Evolutionary conservation across 2,329 filamentous ascomycete genomes (phyloP).

Genomic region (Cladobotryum protrusum): DNA sequence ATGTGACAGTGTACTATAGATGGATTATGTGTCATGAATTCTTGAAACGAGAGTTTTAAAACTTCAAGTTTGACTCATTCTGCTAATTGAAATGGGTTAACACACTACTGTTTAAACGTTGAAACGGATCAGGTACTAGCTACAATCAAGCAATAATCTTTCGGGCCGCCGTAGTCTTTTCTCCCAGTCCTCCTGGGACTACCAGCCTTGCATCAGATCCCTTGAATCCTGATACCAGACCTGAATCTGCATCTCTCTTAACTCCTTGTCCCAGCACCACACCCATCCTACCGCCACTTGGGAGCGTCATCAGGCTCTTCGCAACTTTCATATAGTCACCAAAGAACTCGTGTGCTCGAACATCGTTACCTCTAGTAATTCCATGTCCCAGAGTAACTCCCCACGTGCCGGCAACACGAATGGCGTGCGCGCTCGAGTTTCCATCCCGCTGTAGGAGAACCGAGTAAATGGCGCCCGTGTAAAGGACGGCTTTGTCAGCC

Average conservation of each 20-base stretch:
- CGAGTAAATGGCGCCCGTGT: constrained; percentile 51
- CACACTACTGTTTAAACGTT: too few relatives aligned
- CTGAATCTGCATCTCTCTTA: constrained; percentile 29
- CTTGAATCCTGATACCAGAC: constrained; percentile 30
- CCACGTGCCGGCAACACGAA: constrained; percentile 41
- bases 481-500: constrained; percentile 28
- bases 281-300: constrained; percentile 21
- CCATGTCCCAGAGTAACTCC: constrained; percentile 57
- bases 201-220: not conserved
- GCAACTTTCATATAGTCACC: constrained; percentile 43
- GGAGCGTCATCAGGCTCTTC: constrained; percentile 27
- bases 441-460: constrained; percentile 45
- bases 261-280: constrained; percentile 40
- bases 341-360: constrained; percentile 48
- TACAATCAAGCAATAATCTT: not conserved
- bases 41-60: too few relatives aligned
- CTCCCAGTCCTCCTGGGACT: too few relatives aligned
- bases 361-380: constrained; percentile 27
- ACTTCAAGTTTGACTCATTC: not conserved
- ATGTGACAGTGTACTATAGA: not conserved
- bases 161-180: not conserved
- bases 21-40: not conserved
- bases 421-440: constrained; percentile 41
- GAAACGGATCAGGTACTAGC: not conserved
- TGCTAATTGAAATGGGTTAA: too few relatives aligned